Base-by-base conservation (phyloP, 805 yeast species). In the Lipomyces kockii region DNA sequence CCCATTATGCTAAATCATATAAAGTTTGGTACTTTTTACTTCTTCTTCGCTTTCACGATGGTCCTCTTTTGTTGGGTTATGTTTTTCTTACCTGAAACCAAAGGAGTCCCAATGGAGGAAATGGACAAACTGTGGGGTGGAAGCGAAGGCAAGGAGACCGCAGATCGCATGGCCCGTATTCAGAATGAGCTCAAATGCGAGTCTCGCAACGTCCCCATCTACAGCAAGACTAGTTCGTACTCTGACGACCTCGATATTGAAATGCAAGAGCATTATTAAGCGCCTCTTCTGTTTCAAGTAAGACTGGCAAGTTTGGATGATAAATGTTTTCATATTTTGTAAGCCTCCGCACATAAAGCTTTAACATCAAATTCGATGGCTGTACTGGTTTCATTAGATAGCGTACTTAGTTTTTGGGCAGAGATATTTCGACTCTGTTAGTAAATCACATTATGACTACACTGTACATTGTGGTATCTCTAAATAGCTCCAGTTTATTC, bases 81-180 rank as follows among this genome's bases (percentile, higher is more conserved):
- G 78, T 71, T 72, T 51, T 58, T 64, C 65, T 66, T 74, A 68
- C 76, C 71, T 55, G 76, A 74, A 62, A 91, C 97, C 0, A 88
- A 86, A 73, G 96, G 96, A 0, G 81, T 91, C 61, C 86, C 87
- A 73, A 83, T 91, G 76, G 97, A 91, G 78, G 92, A 91, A 72
- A 88, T 91, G 62, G 93, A 91, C 75, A 87, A 86, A 60, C 90
- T 91, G 80, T 91, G 73, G 72, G 71, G 71, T 22, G 73, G 68
- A 20, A 56, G 61, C 37, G 71, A 68, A 54, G 62, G 69, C 32
- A 39, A 39, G 49, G 70, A 65, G 51, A 56, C 65, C 7, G 64
- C 63, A 4, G 69, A 65, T 25, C 51, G 71, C 17, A 65, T 68
- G 66, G 60, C 22, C 22, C 63, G 69, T 2, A 65, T 68, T 25